Conservation (phyloP, 1,284 basidiomycete genomes). For the Ustilago nuda region DNA sequence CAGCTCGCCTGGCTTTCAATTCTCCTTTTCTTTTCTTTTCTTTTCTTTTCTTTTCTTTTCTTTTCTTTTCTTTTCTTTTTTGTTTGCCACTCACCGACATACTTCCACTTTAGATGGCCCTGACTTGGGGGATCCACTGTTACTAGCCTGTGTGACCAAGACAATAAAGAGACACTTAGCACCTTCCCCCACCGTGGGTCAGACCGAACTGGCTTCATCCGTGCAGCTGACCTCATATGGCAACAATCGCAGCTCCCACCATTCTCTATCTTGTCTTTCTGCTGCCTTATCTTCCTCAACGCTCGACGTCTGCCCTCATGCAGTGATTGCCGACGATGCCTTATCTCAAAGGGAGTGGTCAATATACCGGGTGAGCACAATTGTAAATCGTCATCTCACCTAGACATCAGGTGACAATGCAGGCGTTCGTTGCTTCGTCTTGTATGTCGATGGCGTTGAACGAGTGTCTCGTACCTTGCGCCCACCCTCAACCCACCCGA, state of each 20-base stretch:
- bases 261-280: slow-evolving; percentile 1
- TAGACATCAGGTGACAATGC: background rate
- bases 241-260: background rate
- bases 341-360: background rate
- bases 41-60: no score
- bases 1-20: background rate
- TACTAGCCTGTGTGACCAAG: background rate
- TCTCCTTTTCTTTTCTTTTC: background rate
- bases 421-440: background rate
- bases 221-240: background rate
- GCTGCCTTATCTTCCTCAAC: background rate
- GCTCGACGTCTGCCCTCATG: background rate
- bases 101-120: background rate
- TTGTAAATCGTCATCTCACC: background rate
- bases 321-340: background rate
- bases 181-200: background rate
- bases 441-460: no score
- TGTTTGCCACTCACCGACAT: background rate
- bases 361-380: background rate
- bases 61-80: background rate
- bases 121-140: background rate
- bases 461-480: background rate
- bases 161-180: background rate
- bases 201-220: slow-evolving; percentile 3
- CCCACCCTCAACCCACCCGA: background rate